Base-by-base conservation (phyloP, 345 rosid genomes). In the Moricandia arvensis region DNA sequence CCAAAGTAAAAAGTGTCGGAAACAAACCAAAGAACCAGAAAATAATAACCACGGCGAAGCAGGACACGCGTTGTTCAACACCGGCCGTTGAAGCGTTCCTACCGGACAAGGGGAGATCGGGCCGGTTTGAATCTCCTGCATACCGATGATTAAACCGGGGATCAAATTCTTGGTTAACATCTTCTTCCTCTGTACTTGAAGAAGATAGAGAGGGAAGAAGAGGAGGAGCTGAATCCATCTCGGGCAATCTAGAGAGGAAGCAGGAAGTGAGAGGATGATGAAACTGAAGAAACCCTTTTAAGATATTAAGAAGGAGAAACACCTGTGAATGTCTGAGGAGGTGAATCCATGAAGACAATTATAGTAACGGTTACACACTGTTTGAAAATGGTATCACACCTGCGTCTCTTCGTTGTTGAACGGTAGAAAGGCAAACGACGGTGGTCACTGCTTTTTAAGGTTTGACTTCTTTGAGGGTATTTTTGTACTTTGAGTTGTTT, bases 11-110 rank as follows among this genome's bases (percentile, higher is more conserved):
- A 27, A 63, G 18, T 61, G 65, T 55, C 2, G 61, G 47, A 66
- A 21, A 68, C 94, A 18, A 73, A 93, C 98, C 93, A 55, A 91
- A 81, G 77, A 86, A 77, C 89, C 93, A 94, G 70, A 94, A 65
- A 58, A 89, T 67, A 65, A 86, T 82, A 61, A 77, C 84, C 24
- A 89, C 83, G 33, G 74, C 74, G 83, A 86, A 51, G 82, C 90
- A 89, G 64, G 85, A 78, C 80, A 90, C 83, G 5, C 86, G 79
- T 33, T 87, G 89, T 13, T 89, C 89, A 9, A 81, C 67, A 33
- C 76, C n/a, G 1, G 59, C 51, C 38, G 6, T 10, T 69, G 72
- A 34, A 11, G 11, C 21, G 68, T 17, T 5, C 71, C 21, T 8
- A 5, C 51, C 41, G 41, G 41, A 24, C 59, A 83, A 29, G 8